These are phyloP conservation scores for Cladophialophora immunda DNA, from an alignment of 2,329 filamentous ascomycete genomes.

Conservation along the genomic window DNA sequence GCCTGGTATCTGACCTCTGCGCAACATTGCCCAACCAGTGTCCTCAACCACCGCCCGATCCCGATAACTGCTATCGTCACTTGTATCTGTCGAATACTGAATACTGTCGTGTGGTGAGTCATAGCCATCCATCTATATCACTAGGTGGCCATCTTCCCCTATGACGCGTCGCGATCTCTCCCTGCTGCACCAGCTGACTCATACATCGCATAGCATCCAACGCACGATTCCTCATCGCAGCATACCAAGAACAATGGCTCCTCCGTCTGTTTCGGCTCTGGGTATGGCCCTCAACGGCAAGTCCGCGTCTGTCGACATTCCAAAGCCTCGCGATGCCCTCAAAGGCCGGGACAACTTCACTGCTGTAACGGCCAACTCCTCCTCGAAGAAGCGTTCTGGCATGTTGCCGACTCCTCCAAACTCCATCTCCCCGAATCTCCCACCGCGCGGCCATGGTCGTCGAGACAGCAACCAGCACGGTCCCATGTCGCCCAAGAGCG, in stretches of 20 bases:
- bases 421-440: slow-evolving; percentile 89
- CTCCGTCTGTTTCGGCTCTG: slow-evolving; percentile 55
- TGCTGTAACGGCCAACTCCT: slow-evolving; percentile 42
- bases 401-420: slow-evolving; percentile 88
- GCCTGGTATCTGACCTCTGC: slow-evolving; percentile 23
- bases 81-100: slow-evolving; percentile 18
- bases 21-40: slow-evolving; percentile 29
- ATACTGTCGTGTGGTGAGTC: slow-evolving; percentile 36
- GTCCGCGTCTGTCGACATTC: slow-evolving; percentile 60
- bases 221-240: slow-evolving; percentile 33
- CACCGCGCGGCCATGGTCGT: slow-evolving; percentile 80
- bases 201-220: slow-evolving; percentile 25
- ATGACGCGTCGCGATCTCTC: slow-evolving; percentile 24
- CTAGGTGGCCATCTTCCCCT: neutral
- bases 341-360: slow-evolving; percentile 49
- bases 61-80: slow-evolving; percentile 24
- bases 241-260: slow-evolving; percentile 52
- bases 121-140: slow-evolving; percentile 11
- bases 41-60: slow-evolving; percentile 15
- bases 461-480: slow-evolving; percentile 65
- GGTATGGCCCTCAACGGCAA: slow-evolving; percentile 60
- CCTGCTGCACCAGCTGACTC: slow-evolving; percentile 35
- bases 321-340: slow-evolving; percentile 52
- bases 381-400: slow-evolving; percentile 40
- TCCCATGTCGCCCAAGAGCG: slow-evolving; percentile 52